Percentiles rank a stretch among this genome's conserved stretches.
Conservation (phyloP, 2,329 filamentous ascomycete genomes). For the Trichoderma harzianum region DNA sequence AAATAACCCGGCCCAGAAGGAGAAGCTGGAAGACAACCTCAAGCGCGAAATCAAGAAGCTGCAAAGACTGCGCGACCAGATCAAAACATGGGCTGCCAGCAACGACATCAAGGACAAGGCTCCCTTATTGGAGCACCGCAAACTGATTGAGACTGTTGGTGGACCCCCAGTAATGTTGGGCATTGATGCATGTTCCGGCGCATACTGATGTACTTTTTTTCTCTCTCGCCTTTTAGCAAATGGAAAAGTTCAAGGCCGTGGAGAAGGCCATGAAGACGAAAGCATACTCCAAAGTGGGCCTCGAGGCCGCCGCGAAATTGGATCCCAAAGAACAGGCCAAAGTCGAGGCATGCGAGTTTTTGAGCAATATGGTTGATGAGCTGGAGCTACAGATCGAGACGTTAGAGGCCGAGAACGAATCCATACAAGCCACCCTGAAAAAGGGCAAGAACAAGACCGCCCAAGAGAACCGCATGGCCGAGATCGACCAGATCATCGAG, state of each 20-base stretch:
- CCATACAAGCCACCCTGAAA: constrained; percentile 83
- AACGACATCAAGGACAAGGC: constrained; percentile 99
- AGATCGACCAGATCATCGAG: constrained; percentile 81
- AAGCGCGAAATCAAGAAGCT: constrained; percentile 99
- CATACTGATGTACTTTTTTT: neutral
- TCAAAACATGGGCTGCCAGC: constrained; percentile 98
- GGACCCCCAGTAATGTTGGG: constrained; percentile 20
- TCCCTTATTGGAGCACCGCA: constrained; percentile 87
- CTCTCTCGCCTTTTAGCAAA: constrained; percentile 61
- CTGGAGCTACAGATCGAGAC: constrained; percentile 91
- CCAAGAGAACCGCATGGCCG: constrained; percentile 83
- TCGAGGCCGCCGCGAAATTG: constrained; percentile 85
- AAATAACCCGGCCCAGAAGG: constrained; percentile 90
- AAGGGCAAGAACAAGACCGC: constrained; percentile 85
- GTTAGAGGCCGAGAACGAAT: constrained; percentile 85
- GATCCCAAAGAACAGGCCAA: constrained; percentile 98
- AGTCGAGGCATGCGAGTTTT: constrained; percentile 80
- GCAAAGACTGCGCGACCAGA: constrained; percentile 93
- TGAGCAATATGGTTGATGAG: constrained; percentile 83
- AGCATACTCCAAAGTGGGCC: constrained; percentile 95
- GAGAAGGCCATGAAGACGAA: constrained; percentile 99
- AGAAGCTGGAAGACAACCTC: constrained; percentile 95
- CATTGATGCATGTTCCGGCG: constrained; percentile 12
- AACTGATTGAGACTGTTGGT: constrained; percentile 93
- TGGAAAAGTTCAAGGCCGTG: constrained; percentile 99